phyloP scores from a whole-genome alignment of 1,284 basidiomycete genomes.

The Golubevia sp. region DNA sequence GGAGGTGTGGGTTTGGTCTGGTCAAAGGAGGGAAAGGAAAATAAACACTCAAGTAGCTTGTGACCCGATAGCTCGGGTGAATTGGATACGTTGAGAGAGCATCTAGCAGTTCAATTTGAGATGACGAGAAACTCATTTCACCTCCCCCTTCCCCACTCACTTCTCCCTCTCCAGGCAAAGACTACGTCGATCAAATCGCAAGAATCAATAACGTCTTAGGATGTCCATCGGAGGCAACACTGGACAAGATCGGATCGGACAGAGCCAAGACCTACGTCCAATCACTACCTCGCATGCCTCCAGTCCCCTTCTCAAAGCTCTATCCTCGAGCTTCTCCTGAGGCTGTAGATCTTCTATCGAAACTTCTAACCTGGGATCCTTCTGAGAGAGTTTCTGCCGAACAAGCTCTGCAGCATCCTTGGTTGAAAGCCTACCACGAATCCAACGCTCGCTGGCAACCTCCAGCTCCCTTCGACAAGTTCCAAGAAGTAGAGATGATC shows the following conservation, averaged over 20 bases:
- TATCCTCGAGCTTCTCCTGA: conserved; percentile 39
- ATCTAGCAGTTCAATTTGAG: no score
- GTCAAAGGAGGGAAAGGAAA: no score
- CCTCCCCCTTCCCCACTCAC: no score
- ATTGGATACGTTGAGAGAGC: no score
- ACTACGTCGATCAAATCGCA: conserved; percentile 59
- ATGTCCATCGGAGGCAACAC: conserved; percentile 31
- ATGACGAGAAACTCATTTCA: no score
- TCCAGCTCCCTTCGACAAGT: conserved; percentile 41
- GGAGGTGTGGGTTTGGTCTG: no score
- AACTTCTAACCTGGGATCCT: conserved; percentile 54
- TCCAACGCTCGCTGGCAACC: conserved; percentile 38
- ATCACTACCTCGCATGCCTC: conserved; percentile 38
- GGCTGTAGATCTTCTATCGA: conserved; percentile 46
- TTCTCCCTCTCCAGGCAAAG: conserved; percentile 21
- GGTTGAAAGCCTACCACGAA: conserved; percentile 52
- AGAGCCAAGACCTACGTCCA: conserved; percentile 48
- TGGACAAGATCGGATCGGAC: conserved; percentile 49
- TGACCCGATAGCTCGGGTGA: no score
- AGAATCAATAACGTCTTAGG: conserved; percentile 57
- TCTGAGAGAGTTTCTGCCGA: conserved; percentile 48
- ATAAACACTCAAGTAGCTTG: no score
- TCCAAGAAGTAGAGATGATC: conserved; percentile 53
- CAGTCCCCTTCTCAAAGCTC: conserved; percentile 31
- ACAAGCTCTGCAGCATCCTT: conserved; percentile 52